These are phyloP conservation scores for Sanguinoderma infundibulare DNA, from an alignment of 1,284 basidiomycete species.

Conservation along the genomic window DNA sequence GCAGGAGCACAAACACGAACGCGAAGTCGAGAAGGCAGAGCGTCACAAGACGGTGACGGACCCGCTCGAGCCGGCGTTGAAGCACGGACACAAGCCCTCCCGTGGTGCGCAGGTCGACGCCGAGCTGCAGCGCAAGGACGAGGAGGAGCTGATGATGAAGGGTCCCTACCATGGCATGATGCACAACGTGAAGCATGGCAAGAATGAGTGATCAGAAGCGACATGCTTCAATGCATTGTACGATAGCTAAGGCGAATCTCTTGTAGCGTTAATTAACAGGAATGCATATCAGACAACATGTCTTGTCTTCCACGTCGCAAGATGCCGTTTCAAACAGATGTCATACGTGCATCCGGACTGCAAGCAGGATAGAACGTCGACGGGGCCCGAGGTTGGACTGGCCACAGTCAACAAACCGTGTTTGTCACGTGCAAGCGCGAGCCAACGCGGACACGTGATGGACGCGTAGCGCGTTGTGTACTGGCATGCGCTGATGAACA, in stretches of 20 bases:
- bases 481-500: conserved; percentile 17
- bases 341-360: no score
- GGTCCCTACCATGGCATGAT: conserved; percentile 23
- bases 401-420: conserved; percentile 21
- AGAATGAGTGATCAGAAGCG: neutral
- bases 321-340: no score
- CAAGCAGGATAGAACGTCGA: neutral
- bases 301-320: no score
- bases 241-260: neutral
- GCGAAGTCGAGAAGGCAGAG: conserved; percentile 20
- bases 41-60: conserved; percentile 22
- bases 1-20: conserved; percentile 24
- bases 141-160: conserved; percentile 27
- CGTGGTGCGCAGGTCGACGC: conserved; percentile 32
- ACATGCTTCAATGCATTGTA: neutral
- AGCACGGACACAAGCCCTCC: conserved; percentile 29
- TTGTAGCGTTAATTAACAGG: neutral
- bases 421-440: conserved; percentile 25
- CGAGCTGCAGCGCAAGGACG: conserved; percentile 30
- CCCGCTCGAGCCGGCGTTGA: conserved; percentile 28
- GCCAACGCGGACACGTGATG: conserved; percentile 21
- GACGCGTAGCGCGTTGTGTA: conserved; percentile 27
- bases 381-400: neutral
- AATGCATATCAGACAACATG: no score
- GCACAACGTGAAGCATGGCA: conserved; percentile 8